A percentile compares a stretch with the other conserved stretches of the same genome.
Evolutionary conservation across 2,329 filamentous ascomycete genomes (phyloP).

Genomic region (Apiospora rasikravindrae): DNA sequence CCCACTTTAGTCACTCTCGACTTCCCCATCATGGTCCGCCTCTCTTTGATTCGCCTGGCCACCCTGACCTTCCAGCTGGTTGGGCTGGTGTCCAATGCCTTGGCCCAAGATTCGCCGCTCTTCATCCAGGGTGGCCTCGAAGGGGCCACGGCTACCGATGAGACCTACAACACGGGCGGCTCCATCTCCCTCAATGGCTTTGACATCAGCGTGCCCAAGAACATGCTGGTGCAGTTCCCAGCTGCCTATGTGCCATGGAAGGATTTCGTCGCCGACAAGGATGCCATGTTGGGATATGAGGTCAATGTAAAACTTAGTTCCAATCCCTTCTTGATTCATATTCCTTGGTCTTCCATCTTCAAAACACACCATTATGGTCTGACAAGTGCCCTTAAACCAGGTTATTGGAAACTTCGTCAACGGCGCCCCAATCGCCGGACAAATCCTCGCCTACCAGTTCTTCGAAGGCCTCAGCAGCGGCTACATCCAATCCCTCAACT

Average conservation of each 20-base stretch:
- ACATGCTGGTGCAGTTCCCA: constrained; percentile 55
- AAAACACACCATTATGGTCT: background rate
- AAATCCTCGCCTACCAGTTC: constrained; percentile 42
- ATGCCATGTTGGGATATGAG: constrained; percentile 42
- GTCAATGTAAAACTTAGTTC: constrained; percentile 40
- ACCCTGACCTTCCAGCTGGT: constrained; percentile 28
- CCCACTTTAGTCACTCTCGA: background rate
- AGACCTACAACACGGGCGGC: constrained; percentile 51
- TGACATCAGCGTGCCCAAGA: constrained; percentile 52
- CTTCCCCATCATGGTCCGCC: constrained; percentile 24
- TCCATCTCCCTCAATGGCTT: constrained; percentile 51
- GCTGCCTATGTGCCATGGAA: constrained; percentile 51
- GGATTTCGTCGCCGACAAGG: constrained; percentile 40
- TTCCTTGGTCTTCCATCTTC: no score
- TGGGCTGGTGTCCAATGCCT: constrained; percentile 22
- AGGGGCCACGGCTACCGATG: constrained; percentile 39
- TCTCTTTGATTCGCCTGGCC: constrained; percentile 25
- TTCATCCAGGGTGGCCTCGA: constrained; percentile 41
- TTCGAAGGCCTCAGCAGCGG: constrained; percentile 43
- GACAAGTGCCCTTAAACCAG: constrained; percentile 27
- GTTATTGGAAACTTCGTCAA: constrained; percentile 44
- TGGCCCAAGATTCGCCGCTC: constrained; percentile 35
- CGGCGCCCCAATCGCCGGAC: constrained; percentile 39
- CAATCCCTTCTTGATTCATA: no score
- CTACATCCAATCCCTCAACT: constrained; percentile 42